phyloP scores from a whole-genome alignment of 768 basidiomycete species.

The Rhizopogon vesiculosus region DNA sequence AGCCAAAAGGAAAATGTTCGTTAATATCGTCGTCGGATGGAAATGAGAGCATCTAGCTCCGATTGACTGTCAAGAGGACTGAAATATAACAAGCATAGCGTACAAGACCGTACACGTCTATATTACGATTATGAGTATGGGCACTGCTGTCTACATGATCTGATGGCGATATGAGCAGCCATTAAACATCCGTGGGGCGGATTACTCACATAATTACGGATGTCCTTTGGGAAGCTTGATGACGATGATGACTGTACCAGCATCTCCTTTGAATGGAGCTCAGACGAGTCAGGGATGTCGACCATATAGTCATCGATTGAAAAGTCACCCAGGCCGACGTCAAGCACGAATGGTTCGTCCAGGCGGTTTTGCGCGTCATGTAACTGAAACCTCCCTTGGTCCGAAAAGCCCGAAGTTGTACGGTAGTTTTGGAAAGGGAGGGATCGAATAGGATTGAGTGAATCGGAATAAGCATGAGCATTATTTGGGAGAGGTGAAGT shows the following conservation, averaged over 20 bases:
- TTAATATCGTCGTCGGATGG: no score
- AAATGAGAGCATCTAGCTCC: background rate
- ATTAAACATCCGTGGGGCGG: background rate
- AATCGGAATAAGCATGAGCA: constrained; percentile 1
- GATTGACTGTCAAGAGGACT: background rate
- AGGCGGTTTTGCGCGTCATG: constrained; percentile 12
- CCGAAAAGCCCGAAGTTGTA: background rate
- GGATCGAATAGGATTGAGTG: background rate
- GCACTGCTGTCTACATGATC: constrained; percentile 15
- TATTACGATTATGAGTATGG: background rate
- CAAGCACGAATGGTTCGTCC: constrained; percentile 22
- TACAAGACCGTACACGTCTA: background rate
- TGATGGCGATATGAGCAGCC: constrained; percentile 11
- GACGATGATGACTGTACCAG: constrained; percentile 16
- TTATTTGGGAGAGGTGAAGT: background rate
- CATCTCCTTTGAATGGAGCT: constrained; percentile 3
- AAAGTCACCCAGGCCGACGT: constrained; percentile 23
- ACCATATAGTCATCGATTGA: constrained; percentile 19
- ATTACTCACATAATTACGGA: constrained; percentile 31
- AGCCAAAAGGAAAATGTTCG: no score
- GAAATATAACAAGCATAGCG: background rate
- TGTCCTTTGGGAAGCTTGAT: constrained; percentile 24
- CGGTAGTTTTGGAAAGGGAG: constrained; percentile 8
- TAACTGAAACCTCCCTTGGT: background rate
- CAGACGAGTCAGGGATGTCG: constrained; percentile 11